A percentile compares a stretch with the other conserved stretches of the same genome.
These are phyloP conservation scores for Lavandula angustifolia DNA, from an alignment of 257 asterid genomes.

Conservation along the genomic window DNA sequence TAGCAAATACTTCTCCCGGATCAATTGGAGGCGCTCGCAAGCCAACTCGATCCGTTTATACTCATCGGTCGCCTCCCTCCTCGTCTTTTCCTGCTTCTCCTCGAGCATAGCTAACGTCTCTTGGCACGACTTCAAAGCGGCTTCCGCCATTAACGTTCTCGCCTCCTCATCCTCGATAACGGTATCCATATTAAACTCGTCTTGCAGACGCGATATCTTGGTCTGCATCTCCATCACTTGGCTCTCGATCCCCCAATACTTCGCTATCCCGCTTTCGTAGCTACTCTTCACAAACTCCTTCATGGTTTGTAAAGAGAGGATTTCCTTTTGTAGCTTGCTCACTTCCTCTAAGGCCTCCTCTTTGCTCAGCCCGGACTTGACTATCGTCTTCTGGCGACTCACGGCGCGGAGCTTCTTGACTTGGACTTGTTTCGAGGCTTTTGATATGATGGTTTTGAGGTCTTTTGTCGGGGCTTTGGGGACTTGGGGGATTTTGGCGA, in stretches of 20 bases:
- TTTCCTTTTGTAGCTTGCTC: conserved; percentile 49
- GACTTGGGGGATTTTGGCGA: conserved; percentile 48
- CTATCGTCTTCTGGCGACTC: conserved; percentile 9
- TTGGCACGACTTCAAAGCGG: conserved; percentile 51
- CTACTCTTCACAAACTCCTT: conserved; percentile 57
- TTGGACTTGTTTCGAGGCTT: conserved; percentile 53
- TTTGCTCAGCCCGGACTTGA: conserved; percentile 42
- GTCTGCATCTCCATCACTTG: conserved; percentile 53
- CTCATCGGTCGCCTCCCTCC: conserved; percentile 41
- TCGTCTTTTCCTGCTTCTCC: conserved; percentile 44
- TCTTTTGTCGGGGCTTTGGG: conserved; percentile 64
- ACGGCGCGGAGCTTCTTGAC: conserved; percentile 22
- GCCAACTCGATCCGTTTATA: conserved; percentile 47
- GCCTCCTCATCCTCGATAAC: conserved; percentile 61
- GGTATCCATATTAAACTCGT: conserved; percentile 45
- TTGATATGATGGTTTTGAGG: conserved; percentile 50
- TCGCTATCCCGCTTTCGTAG: conserved; percentile 44
- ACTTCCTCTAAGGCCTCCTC: conserved; percentile 49
- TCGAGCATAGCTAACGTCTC: conserved; percentile 44
- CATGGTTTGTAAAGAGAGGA: conserved; percentile 46
- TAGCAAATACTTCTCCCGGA: conserved; percentile 32
- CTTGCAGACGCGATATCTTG: conserved; percentile 43
- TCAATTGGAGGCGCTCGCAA: conserved; percentile 35
- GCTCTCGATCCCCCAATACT: conserved; percentile 54
- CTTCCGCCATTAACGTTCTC: conserved; percentile 55